These are phyloP conservation scores for Sanghuangporus sanghuang DNA, from an alignment of 1,284 basidiomycete species.

Conservation along the genomic window DNA sequence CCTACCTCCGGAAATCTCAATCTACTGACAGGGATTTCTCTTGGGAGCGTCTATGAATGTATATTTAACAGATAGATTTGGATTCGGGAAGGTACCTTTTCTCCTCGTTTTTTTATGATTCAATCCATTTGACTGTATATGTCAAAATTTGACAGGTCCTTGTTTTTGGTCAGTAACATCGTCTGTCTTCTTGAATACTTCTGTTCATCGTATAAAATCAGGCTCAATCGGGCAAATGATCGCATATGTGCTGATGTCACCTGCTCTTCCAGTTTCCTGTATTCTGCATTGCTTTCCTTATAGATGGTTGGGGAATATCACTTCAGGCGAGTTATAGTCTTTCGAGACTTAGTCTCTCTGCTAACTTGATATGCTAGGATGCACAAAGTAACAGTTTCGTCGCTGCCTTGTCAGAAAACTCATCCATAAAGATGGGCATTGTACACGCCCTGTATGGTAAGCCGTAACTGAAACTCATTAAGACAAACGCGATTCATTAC, in stretches of 20 bases:
- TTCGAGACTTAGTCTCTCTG: not conserved
- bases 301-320: constrained; percentile 59
- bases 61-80: constrained; percentile 28
- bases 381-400: constrained; percentile 58
- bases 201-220: not conserved
- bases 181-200: constrained; percentile 8
- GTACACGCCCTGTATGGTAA: constrained; percentile 26
- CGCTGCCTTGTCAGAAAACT: constrained; percentile 37
- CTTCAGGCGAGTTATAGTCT: constrained; percentile 36
- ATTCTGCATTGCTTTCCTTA: constrained; percentile 52
- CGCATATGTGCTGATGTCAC: constrained; percentile 38
- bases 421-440: constrained; percentile 33
- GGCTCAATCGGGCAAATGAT: constrained; percentile 28
- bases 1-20: not conserved
- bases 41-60: constrained; percentile 23
- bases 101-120: not conserved
- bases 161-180: constrained; percentile 20
- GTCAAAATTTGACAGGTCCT: constrained; percentile 29
- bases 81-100: constrained; percentile 27
- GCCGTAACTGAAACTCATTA: not conserved
- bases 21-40: constrained; percentile 41
- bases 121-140: not conserved
- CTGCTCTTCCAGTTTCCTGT: constrained; percentile 65
- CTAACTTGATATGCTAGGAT: constrained; percentile 32
- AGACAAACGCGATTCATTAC: not conserved